A percentile compares a stretch with the other conserved stretches of the same genome.
phyloP scores from a whole-genome alignment of 1,284 basidiomycete species.

The Neonothopanus nambi region DNA sequence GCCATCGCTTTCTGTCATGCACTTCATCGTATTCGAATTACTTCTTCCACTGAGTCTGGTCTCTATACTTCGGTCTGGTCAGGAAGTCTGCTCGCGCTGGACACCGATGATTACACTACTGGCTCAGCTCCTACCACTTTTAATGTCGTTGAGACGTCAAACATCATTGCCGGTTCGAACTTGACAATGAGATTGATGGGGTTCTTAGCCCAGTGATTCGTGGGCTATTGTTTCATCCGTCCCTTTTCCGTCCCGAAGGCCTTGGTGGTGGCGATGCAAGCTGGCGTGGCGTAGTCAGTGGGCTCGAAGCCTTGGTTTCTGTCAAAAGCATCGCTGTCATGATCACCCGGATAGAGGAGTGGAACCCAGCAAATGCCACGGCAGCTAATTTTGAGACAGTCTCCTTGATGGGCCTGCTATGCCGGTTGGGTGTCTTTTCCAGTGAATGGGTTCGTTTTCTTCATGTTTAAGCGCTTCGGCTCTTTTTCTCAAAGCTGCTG shows the following conservation, averaged over 20 bases:
- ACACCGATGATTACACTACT: constrained; percentile 16
- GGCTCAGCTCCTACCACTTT: constrained; percentile 39
- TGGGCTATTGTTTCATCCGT: constrained; percentile 38
- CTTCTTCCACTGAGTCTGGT: constrained; percentile 18
- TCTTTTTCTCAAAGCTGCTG: constrained; percentile 14
- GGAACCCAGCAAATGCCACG: constrained; percentile 63
- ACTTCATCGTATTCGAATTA: constrained; percentile 21
- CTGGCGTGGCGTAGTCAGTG: constrained; percentile 88
- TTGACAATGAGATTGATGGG: constrained; percentile 55
- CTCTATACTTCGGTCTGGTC: constrained; percentile 37
- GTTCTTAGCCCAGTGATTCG: constrained; percentile 51
- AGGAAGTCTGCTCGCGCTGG: constrained; percentile 29
- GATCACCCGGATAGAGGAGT: constrained; percentile 72
- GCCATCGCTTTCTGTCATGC: constrained; percentile 33
- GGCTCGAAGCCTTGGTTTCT: constrained; percentile 78
- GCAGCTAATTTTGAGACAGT: constrained; percentile 62
- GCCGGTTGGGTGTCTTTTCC: constrained; percentile 81
- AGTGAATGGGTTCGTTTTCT: constrained; percentile 76
- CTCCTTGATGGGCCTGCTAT: constrained; percentile 79
- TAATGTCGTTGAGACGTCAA: constrained; percentile 57
- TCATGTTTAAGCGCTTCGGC: constrained; percentile 2
- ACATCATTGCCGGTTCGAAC: constrained; percentile 52
- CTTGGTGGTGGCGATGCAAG: constrained; percentile 66
- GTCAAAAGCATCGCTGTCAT: constrained; percentile 83
- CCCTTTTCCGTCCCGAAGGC: constrained; percentile 59